A percentile compares a stretch with the other conserved stretches of the same genome.
Conservation (phyloP, 2,329 filamentous ascomycete species). For the Aspergillus pseudotamarii region DNA sequence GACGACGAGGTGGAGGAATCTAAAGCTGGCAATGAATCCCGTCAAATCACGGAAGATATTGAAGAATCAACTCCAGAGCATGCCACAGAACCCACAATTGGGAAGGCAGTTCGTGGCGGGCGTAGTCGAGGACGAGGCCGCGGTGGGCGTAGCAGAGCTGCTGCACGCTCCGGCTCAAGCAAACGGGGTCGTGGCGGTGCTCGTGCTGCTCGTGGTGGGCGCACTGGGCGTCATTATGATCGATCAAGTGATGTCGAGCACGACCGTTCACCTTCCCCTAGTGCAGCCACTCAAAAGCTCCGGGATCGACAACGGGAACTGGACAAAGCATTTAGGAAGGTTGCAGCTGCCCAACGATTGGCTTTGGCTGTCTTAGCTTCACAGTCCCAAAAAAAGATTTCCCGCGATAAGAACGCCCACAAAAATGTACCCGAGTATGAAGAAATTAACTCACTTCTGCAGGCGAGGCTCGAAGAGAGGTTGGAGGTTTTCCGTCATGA, state of each 20-base stretch:
- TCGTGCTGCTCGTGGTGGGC: conserved; percentile 29
- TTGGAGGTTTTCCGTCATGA: conserved; percentile 34
- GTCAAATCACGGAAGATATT: conserved; percentile 28
- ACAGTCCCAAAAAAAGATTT: conserved; percentile 41
- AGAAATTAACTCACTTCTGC: conserved; percentile 37
- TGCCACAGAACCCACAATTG: conserved; percentile 20
- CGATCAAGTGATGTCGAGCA: conserved; percentile 36
- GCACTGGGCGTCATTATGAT: conserved; percentile 27
- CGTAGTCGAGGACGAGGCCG: conserved; percentile 38
- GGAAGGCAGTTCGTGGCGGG: conserved; percentile 32
- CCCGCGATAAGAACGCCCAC: conserved; percentile 46
- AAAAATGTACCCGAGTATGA: conserved; percentile 43
- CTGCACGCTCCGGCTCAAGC: conserved; percentile 22
- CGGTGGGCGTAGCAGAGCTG: conserved; percentile 35
- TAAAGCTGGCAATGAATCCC: conserved; percentile 19
- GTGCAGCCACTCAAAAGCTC: conserved; percentile 40
- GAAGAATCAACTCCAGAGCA: conserved; percentile 24
- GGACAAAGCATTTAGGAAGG: conserved; percentile 44
- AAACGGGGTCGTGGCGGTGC: conserved; percentile 33
- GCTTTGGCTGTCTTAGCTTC: conserved; percentile 44
- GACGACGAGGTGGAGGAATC: conserved; percentile 19
- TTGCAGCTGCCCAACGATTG: conserved; percentile 44
- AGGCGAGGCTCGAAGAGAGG: conserved; percentile 29
- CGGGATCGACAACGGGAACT: conserved; percentile 47
- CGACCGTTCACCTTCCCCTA: conserved; percentile 39